These are phyloP conservation scores for Diplodia intermedia DNA, from an alignment of 2,329 filamentous ascomycete genomes.

Conservation along the genomic window DNA sequence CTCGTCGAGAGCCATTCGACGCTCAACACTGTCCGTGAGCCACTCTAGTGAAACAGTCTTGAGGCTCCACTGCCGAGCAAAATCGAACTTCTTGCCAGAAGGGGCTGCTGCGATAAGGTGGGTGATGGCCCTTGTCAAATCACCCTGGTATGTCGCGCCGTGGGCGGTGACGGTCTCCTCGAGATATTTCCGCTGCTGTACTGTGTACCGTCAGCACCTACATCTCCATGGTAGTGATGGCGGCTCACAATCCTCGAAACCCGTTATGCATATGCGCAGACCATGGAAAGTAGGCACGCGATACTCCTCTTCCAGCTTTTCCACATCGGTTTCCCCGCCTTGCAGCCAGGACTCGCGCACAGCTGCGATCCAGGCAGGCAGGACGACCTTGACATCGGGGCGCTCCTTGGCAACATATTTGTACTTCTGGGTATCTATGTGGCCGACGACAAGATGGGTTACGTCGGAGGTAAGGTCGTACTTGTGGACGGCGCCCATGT, in stretches of 20 bases:
- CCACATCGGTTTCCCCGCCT: constrained; percentile 76
- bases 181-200: constrained; percentile 71
- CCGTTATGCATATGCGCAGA: constrained; percentile 71
- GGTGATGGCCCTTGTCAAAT: constrained; percentile 84
- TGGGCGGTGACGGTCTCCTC: constrained; percentile 70
- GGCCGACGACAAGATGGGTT: constrained; percentile 91
- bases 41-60: constrained; percentile 82
- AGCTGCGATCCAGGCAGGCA: constrained; percentile 82
- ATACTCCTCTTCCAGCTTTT: constrained; percentile 70
- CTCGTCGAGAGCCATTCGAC: constrained; percentile 92
- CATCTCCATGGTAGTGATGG: not conserved
- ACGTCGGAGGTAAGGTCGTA: constrained; percentile 95
- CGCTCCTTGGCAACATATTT: constrained; percentile 90
- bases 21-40: constrained; percentile 80
- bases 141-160: constrained; percentile 84
- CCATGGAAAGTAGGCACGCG: constrained; percentile 68
- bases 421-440: constrained; percentile 91
- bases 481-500: constrained; percentile 87
- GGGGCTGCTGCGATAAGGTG: constrained; percentile 83
- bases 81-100: constrained; percentile 87
- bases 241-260: constrained; percentile 68
- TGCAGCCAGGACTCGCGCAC: constrained; percentile 80
- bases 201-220: constrained; percentile 52
- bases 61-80: constrained; percentile 83
- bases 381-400: constrained; percentile 83